Evolutionary conservation across 129 eudicot species (phyloP), one percentile per base, ranked within the genome.

Genomic region (Artemisia argyi): DNA sequence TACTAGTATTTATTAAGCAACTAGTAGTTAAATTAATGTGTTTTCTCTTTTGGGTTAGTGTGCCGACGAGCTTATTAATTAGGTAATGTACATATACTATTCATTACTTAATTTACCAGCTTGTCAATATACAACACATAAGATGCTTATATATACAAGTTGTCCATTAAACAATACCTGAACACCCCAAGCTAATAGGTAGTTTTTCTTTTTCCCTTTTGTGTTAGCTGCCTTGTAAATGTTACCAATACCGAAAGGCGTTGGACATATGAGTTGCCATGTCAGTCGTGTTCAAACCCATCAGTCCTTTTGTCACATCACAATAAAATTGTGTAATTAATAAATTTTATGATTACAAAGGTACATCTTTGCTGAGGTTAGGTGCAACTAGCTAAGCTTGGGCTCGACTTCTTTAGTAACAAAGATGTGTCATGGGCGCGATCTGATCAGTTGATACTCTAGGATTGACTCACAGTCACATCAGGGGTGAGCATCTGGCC

Each of bases 61-160:
- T 60, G 65, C 18, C 14, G 58, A 48, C 2, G 71, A 66, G 54
- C 71, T 66, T 19, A 35, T 66, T 19, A 35, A 35, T 35, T 22
- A 66, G 56, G 20, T 66, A 66, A 35, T 48, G 12, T 16, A 20
- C 44, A 66, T 47, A 66, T 66, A 15, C 56, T 66, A 2, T 18
- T 48, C 46, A 26, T 68, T 68, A 14, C 1, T 14, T 24, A 22
- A 13, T 19, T 2, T 50, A 50, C 60, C n/a, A 51, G 49, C 9
- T 68, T 51, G 48, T 47, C 61, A 68, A 68, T 68, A 68, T 52
- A 28, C 61, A 68, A 22, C 49, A 68, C 73, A 68, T 7, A 52
- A 68, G 73, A 68, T 68, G 53, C 61, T 30, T 55, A 5, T 62
- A 1, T 55, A 11, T 11, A 24, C 19, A 24, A 68, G 3, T 68